These are phyloP conservation scores for Eleusine coracana DNA, from an alignment of 176 grass and related monocot genomes.

Conservation along the genomic window DNA sequence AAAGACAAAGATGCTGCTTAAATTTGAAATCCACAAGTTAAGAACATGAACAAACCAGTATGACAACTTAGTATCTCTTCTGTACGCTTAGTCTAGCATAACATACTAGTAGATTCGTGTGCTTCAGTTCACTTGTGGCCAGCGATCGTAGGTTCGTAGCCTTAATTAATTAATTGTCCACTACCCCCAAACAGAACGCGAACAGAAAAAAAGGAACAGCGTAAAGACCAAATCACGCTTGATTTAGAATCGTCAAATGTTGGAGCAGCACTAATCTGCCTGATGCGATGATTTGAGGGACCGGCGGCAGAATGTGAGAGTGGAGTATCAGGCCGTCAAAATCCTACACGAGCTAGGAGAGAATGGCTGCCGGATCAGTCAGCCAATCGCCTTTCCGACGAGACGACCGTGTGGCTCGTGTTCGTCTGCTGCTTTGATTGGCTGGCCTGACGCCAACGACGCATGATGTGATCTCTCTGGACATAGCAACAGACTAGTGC, in stretches of 20 bases:
- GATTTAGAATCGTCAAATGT: constrained; percentile 54
- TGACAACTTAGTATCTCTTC: neutral
- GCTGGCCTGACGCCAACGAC: neutral
- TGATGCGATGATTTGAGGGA: neutral
- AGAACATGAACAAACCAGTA: neutral
- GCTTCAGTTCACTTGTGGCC: neutral
- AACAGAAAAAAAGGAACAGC: neutral
- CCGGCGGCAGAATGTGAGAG: neutral
- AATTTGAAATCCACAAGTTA: neutral
- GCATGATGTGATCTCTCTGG: constrained; percentile 6
- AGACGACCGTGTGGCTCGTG: constrained; percentile 4
- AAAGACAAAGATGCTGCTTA: neutral
- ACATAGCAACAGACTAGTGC: neutral
- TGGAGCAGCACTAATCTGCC: constrained; percentile 14
- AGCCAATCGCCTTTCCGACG: neutral
- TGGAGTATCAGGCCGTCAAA: constrained; percentile 14
- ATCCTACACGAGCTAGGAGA: constrained; percentile 22
- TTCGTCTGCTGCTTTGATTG: neutral
- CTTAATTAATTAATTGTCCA: neutral
- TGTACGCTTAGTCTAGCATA: neutral
- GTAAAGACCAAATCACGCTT: neutral
- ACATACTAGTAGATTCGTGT: neutral
- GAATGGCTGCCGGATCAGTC: constrained; percentile 18
- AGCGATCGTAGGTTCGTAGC: neutral
- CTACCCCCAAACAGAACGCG: neutral